Base-by-base conservation (phyloP, 768 basidiomycete genomes). In the Naematelia encephala region DNA sequence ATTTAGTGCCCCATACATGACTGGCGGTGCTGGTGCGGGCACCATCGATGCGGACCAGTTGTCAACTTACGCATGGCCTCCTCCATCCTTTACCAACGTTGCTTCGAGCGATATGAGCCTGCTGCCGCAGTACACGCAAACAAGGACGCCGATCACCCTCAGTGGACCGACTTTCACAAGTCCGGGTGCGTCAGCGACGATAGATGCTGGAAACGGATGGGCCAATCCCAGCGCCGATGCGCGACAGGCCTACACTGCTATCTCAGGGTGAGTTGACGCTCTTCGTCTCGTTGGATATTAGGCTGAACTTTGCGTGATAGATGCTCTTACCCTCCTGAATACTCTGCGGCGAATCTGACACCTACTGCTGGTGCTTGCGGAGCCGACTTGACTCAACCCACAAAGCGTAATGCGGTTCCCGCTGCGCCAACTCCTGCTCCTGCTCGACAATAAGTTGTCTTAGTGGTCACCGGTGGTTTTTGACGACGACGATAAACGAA, bases 41-140 rank as follows among this genome's bases (percentile, higher is more conserved):
- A 58, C 55, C 8, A 82, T 82, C 68, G 80, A 70, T 42, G 79
- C 79, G 55, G 78, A 73, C 62, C 82, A 64, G 61, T 72, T 78
- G 13, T 70, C 79, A 1, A 68, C 73, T 16, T 84, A 83, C 61
- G 80, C 78, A 1, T 87, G 84, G 80, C 85, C 85, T 1, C 84
- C 84, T 29, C 64, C 82, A 2, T 78, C 81, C 2, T 76, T 87
- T 54, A 80, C 76, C 16, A 84, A 69, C 76, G 61, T 78, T 49
- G 79, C 72, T 76, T 80, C 74, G 12, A 74, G 70, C 1, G 68
- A 75, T 25, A 80, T 80, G 60, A 72, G 74, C 10, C 64, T 71
- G 42, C 70, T 87, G 26, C 86, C 86, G 5, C 84, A 84, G 30
- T 88, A 87, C 69, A 87, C 86, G 4, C 80, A 81, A 26, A 87